These are phyloP conservation scores for Cyclanthera cordifolia DNA, from an alignment of 306 rosid genomes.

Conservation along the genomic window DNA sequence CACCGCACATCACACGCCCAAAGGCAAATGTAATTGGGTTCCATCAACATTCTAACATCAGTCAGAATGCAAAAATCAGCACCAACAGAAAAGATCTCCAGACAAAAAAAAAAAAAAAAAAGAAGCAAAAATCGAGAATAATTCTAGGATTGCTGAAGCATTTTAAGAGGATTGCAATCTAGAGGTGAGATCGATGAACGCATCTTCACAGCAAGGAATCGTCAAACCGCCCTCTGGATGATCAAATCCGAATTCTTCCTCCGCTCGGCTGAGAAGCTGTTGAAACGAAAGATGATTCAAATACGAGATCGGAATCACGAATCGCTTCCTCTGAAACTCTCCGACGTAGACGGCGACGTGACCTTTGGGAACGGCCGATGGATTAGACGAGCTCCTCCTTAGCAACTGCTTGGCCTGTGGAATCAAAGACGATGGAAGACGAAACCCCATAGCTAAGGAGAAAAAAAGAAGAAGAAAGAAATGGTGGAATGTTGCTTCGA, in stretches of 20 bases:
- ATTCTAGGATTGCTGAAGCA: background rate
- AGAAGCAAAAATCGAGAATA: background rate
- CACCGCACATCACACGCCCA: constrained; percentile 6
- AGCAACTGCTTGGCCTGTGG: constrained; percentile 11
- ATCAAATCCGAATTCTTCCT: constrained; percentile 21
- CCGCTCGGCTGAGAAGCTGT: constrained; percentile 9
- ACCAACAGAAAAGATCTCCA: background rate
- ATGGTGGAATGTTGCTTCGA: background rate
- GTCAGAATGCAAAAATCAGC: constrained; percentile 8
- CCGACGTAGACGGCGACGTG: constrained; percentile 24
- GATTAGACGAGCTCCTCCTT: background rate
- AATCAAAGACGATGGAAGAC: constrained; percentile 9
- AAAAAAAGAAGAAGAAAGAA: background rate
- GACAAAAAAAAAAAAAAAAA: background rate
- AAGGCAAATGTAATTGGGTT: constrained; percentile 9
- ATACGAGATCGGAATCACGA: constrained; percentile 17
- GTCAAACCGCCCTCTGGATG: constrained; percentile 17
- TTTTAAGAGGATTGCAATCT: constrained; percentile 2
- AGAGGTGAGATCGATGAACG: constrained; percentile 10
- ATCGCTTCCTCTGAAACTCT: constrained; percentile 12
- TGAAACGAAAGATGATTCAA: constrained; percentile 21
- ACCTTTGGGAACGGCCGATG: constrained; percentile 17
- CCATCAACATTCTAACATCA: constrained; percentile 9
- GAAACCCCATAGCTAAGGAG: constrained; percentile 1
- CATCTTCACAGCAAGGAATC: constrained; percentile 11